Conservation (phyloP, 805 yeast genomes). For the Candida xyloterini region DNA sequence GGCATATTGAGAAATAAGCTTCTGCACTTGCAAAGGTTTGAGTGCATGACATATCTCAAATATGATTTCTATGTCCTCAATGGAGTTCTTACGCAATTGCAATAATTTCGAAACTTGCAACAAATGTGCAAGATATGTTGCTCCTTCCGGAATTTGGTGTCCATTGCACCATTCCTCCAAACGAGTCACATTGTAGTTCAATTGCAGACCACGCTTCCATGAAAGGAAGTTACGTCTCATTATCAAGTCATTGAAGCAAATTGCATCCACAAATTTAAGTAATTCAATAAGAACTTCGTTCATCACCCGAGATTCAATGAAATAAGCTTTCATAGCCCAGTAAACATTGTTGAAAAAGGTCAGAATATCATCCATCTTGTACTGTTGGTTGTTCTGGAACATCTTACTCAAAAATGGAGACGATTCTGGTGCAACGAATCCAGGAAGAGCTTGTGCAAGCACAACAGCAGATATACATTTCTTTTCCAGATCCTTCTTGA, state of each 20-base stretch:
- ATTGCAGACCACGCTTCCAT: constrained; percentile 97
- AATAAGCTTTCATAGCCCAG: constrained; percentile 90
- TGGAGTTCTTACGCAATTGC: constrained; percentile 86
- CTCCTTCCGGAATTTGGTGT: constrained; percentile 85
- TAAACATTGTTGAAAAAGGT: constrained; percentile 85
- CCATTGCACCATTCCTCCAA: constrained; percentile 98
- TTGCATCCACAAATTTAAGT: constrained; percentile 82
- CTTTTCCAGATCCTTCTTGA: constrained; percentile 86
- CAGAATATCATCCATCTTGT: constrained; percentile 92
- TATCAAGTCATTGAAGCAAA: constrained; percentile 90
- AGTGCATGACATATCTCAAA: constrained; percentile 93
- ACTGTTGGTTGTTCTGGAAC: constrained; percentile 65
- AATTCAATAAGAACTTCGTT: constrained; percentile 81
- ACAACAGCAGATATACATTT: constrained; percentile 95
- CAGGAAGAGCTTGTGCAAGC: constrained; percentile 91
- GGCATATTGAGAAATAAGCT: constrained; percentile 80
- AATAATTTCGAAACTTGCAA: constrained; percentile 90
- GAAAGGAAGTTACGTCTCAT: constrained; percentile 92
- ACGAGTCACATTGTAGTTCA: constrained; percentile 93
- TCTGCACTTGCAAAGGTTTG: constrained; percentile 94
- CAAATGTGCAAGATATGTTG: constrained; percentile 78
- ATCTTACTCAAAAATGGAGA: constrained; percentile 79
- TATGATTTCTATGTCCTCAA: constrained; percentile 85
- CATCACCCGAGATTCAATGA: constrained; percentile 80
- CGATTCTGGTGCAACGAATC: constrained; percentile 85